phyloP scores from a whole-genome alignment of 148 eudicot genomes.

The Nyssa sinensis region DNA sequence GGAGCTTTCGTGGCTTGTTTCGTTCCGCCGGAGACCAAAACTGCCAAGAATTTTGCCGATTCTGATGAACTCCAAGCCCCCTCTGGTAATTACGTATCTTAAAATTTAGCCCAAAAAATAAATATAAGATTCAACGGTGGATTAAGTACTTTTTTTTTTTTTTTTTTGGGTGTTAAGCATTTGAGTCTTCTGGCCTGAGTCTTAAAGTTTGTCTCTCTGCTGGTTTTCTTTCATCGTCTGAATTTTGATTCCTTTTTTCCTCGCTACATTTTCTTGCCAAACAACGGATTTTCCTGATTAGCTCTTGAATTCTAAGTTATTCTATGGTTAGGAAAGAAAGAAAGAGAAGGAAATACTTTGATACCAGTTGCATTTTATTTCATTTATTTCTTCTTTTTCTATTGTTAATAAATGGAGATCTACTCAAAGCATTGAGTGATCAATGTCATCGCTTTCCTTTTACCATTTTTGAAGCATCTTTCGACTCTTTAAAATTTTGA shows the following conservation, averaged over 20 bases:
- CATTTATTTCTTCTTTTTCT: not conserved
- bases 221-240: not conserved
- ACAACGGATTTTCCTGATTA: not conserved
- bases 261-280: not conserved
- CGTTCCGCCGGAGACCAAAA: conserved; percentile 57
- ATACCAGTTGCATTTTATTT: not conserved
- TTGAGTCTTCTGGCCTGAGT: not conserved
- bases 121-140: not conserved
- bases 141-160: not conserved
- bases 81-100: conserved; percentile 25
- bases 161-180: not conserved
- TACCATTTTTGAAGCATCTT: not conserved
- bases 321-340: not conserved
- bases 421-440: not conserved
- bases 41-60: conserved; percentile 10
- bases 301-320: not conserved
- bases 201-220: not conserved
- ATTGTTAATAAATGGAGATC: not conserved
- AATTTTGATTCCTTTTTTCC: not conserved
- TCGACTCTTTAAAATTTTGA: not conserved
- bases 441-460: not conserved
- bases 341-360: too few species aligned
- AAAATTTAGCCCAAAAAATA: not conserved
- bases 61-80: conserved; percentile 12
- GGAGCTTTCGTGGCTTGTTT: conserved; percentile 62